Base-by-base conservation (phyloP, 768 basidiomycete genomes). In the Naematelia aurantialba region DNA sequence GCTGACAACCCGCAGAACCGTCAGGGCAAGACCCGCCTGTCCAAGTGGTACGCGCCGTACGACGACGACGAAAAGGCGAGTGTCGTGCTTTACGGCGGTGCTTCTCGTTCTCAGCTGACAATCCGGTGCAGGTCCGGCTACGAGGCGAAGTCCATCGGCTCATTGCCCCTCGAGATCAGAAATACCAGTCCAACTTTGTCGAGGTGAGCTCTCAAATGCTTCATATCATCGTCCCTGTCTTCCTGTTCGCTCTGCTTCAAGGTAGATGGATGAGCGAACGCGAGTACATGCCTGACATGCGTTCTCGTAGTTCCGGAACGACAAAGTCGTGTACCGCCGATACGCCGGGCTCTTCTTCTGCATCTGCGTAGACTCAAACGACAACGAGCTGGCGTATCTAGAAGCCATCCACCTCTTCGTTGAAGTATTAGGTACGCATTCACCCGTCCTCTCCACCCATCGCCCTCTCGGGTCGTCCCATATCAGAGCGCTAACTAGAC, bases 291-390 rank as follows among this genome's bases (percentile, higher is more conserved):
- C n/a, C 34, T 39, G 34, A 39, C 17, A 8, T 17, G 8, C 8
- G 17, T 39, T 8, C 17, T 8, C 17, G 34, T 69, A 98, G 94
- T 98, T 97, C 80, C 88, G 90, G 66, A 97, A 92, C 74, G 89
- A 96, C 82, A 98, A 99, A 80, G 84, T 99, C 70, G 89, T 98
- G 25, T 99, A 99, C 78, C 83, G 96, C 60, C 85, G 96, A 54
- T 98, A 97, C 69, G 93, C 94, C 49, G 94, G 94, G 5, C 84
- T 99, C 22, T 99, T 96, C 83, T 99, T 99, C 79, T 96, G 91
- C 70, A 82, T 94, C 26, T 98, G 96, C 65, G 91, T 98, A 11
- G 96, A 98, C 67, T 90, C 91, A 22, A 96, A 98, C 70, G 96
- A 99, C 79, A 98, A 98, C 67, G 96, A 99, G 72, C 82, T 98